These are phyloP conservation scores for Cladosporium austrohemisphaericum DNA, from an alignment of 2,329 filamentous ascomycete genomes.

Conservation along the genomic window DNA sequence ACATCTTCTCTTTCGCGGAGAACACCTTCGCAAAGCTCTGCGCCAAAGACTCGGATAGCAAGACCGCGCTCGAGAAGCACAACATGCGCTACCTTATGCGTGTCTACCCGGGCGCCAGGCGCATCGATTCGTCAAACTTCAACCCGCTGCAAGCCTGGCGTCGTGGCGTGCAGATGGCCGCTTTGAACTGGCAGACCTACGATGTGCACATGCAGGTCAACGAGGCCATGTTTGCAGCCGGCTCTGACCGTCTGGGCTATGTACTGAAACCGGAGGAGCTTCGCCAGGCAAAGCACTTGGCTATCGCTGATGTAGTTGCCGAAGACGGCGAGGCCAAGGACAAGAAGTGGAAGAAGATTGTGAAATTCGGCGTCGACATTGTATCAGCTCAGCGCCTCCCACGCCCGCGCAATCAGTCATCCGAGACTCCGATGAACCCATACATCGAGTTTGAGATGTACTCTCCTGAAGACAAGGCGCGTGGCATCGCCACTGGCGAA, in stretches of 20 bases:
- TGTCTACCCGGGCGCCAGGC: slow-evolving; percentile 81
- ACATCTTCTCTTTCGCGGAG: slow-evolving; percentile 94
- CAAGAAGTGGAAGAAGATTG: slow-evolving; percentile 74
- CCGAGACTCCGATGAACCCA: slow-evolving; percentile 74
- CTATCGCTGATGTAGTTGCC: slow-evolving; percentile 50
- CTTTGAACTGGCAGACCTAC: slow-evolving; percentile 97
- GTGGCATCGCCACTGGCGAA: slow-evolving; percentile 63
- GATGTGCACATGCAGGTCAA: slow-evolving; percentile 95
- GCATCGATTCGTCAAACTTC: slow-evolving; percentile 87
- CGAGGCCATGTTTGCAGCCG: slow-evolving; percentile 93
- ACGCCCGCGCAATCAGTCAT: slow-evolving; percentile 67
- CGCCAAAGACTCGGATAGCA: slow-evolving; percentile 69
- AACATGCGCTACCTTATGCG: slow-evolving; percentile 90
- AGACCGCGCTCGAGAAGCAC: slow-evolving; percentile 77
- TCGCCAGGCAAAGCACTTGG: slow-evolving; percentile 60
- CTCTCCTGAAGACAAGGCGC: slow-evolving; percentile 85
- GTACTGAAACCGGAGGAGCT: slow-evolving; percentile 88
- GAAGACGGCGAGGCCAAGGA: slow-evolving; percentile 49
- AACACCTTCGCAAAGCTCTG: slow-evolving; percentile 79
- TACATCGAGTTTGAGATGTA: slow-evolving; percentile 95
- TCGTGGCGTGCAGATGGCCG: slow-evolving; percentile 94
- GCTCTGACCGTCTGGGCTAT: slow-evolving; percentile 82
- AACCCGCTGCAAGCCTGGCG: slow-evolving; percentile 93
- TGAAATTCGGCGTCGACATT: slow-evolving; percentile 81
- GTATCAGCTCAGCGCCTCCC: slow-evolving; percentile 95